Percentiles rank a stretch among this genome's conserved stretches.
phyloP scores from a whole-genome alignment of 2,329 filamentous ascomycete species.

The Leptographium radiaticola region DNA sequence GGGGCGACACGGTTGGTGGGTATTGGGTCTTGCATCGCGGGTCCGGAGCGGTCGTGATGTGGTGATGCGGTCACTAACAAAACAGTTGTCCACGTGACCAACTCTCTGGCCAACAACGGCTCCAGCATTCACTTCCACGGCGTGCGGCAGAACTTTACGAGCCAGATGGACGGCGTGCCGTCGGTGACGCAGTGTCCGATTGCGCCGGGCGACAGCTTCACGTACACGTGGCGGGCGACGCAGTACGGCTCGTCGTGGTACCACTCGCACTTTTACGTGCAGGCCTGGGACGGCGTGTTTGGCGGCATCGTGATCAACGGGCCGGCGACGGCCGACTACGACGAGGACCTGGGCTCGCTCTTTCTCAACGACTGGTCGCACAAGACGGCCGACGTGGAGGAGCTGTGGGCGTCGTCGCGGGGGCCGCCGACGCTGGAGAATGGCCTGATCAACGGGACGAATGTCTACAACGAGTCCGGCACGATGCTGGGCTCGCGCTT shows the following conservation, averaged over 20 bases:
- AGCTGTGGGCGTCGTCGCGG: constrained; percentile 18
- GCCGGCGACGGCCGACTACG: constrained; percentile 38
- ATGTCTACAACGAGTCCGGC: constrained; percentile 32
- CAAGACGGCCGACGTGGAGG: constrained; percentile 34
- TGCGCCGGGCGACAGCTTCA: constrained; percentile 19
- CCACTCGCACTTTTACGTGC: constrained; percentile 34
- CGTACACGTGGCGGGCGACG: constrained; percentile 43
- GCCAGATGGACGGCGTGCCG: constrained; percentile 28
- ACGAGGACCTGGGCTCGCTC: constrained; percentile 46
- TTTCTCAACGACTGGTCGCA: constrained; percentile 46
- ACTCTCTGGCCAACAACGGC: constrained; percentile 53
- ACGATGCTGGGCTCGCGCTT: constrained; percentile 30
- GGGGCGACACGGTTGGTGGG: constrained; percentile 40
- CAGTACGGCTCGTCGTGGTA: constrained; percentile 46
- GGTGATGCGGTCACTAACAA: neutral
- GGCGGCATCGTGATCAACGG: constrained; percentile 32
- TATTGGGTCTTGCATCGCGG: neutral
- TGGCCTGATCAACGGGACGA: constrained; percentile 47
- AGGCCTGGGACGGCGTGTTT: constrained; percentile 40
- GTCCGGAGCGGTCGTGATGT: too few relatives aligned
- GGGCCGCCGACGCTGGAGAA: constrained; percentile 10
- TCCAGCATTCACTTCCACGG: constrained; percentile 41
- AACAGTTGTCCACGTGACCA: constrained; percentile 14
- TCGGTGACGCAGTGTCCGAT: constrained; percentile 27
- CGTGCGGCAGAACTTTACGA: constrained; percentile 32